Evolutionary conservation across 768 basidiomycete species (phyloP).

Genomic region (Hygrophorus russula): DNA sequence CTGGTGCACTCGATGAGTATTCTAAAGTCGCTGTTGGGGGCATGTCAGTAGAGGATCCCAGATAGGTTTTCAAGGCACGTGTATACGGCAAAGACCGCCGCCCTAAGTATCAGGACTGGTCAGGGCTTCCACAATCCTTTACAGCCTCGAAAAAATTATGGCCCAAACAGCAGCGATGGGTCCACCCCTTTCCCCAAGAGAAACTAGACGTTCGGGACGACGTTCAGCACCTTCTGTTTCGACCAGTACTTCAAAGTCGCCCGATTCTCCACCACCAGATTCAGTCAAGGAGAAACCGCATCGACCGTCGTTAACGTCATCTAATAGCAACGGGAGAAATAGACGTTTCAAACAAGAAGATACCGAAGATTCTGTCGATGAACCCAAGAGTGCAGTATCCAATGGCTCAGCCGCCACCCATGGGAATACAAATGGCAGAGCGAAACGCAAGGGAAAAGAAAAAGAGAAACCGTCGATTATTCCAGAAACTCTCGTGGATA

Average conservation of each 20-base stretch:
- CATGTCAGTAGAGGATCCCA: conserved; percentile 16
- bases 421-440: conserved; percentile 23
- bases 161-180: conserved; percentile 64
- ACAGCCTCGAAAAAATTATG: conserved; percentile 25
- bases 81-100: no score
- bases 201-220: conserved; percentile 68
- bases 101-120: no score
- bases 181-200: conserved; percentile 65
- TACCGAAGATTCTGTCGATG: conserved; percentile 48
- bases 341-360: conserved; percentile 72
- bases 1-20: conserved; percentile 58
- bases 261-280: conserved; percentile 55
- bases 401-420: conserved; percentile 17
- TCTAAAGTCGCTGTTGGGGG: conserved; percentile 47
- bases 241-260: conserved; percentile 60
- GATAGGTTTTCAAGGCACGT: conserved; percentile 1
- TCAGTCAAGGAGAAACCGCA: conserved; percentile 33
- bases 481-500: conserved; percentile 19
- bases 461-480: conserved; percentile 25
- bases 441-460: conserved; percentile 63
- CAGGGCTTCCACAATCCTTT: not conserved
- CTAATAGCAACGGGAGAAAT: conserved; percentile 28
- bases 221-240: conserved; percentile 60
- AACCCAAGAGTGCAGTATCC: conserved; percentile 35
- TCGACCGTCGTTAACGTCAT: conserved; percentile 27